phyloP scores from a whole-genome alignment of 768 basidiomycete genomes.

The Asterophora lycoperdoides region DNA sequence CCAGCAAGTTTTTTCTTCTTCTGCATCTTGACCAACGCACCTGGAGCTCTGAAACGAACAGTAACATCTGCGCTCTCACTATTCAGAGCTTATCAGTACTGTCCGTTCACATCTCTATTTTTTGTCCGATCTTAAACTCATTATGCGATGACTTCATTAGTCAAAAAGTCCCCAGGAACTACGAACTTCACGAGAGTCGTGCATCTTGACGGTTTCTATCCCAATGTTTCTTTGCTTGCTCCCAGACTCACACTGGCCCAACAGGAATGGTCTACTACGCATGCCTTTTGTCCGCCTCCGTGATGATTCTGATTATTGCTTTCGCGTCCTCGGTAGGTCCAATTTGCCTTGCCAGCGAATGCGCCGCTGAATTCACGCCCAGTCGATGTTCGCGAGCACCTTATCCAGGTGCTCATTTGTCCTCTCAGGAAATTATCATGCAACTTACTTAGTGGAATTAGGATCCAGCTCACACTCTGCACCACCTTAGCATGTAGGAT shows the following conservation, averaged over 20 bases:
- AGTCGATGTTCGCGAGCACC: constrained; percentile 2
- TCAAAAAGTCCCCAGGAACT: neutral
- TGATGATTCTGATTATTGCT: constrained; percentile 1
- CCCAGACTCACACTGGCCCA: neutral
- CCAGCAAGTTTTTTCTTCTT: neutral
- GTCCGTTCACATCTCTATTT: neutral
- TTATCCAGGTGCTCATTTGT: neutral
- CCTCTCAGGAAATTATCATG: neutral
- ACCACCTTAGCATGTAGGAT: constrained; percentile 1
- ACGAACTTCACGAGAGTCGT: neutral
- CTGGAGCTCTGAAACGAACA: neutral
- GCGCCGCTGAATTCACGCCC: too few species aligned
- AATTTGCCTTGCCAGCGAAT: neutral
- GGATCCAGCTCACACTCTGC: constrained; percentile 1
- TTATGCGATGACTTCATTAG: too few species aligned
- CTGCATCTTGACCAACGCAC: too few species aligned
- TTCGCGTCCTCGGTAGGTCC: neutral
- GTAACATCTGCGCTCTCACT: neutral
- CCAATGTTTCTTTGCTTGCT: neutral
- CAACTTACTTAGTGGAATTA: neutral
- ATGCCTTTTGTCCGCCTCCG: neutral
- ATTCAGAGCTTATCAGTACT: neutral
- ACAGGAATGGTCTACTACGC: constrained; percentile 1
- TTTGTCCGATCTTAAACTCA: too few species aligned
- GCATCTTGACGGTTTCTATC: neutral